Base-by-base conservation (phyloP, 768 basidiomycete genomes). In the Hypholoma fasciculare region DNA sequence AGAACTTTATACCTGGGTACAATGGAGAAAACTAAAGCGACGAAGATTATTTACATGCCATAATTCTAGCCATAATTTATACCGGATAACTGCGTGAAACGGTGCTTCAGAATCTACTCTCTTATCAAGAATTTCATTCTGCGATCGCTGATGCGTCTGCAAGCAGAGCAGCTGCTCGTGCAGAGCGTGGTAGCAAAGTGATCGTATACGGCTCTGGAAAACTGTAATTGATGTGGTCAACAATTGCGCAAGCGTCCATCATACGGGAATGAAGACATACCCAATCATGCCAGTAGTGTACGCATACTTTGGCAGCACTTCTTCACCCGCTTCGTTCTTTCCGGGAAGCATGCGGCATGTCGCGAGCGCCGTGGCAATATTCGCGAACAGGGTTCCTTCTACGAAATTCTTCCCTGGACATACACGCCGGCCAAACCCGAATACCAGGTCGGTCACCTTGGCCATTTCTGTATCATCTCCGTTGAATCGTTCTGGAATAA, bases 401-500 rank as follows among this genome's bases (percentile, higher is more conserved):
- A 71, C 72, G 40, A 76, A 67, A 51, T 72, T 67, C 19, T 66
- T 64, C 12, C 82, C 83, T 37, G 75, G 77, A 56, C 79, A 80
- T n/a, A 75, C 65, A 4, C 78, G 75, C n/a, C 81, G 72, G 20
- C 76, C 76, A 50, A 76, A 77, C 3, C 76, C 77, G 53, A 74
- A 77, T 30, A 71, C 66, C 23, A 82, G 71, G 42, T 78, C 72
- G 2, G 42, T 51, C 36, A 76, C 71, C 2, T 74, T 70, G 19
- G 68, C 62, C 59, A 75, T 70, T 43, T 71, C 70, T 30, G 70
- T 67, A 58, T 80, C 74, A 3, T 69, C 61, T 8, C 60, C 61
- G 30, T 78, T 73, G 70, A 81, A 88, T 19, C 86, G 82, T 44
- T 84, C 84, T 19, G 87, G 87, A 36, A 76, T 78, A 67, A 88